Evolutionary conservation across 2,329 filamentous ascomycete species (phyloP).

Genomic region (Aquanectria penicillioides): DNA sequence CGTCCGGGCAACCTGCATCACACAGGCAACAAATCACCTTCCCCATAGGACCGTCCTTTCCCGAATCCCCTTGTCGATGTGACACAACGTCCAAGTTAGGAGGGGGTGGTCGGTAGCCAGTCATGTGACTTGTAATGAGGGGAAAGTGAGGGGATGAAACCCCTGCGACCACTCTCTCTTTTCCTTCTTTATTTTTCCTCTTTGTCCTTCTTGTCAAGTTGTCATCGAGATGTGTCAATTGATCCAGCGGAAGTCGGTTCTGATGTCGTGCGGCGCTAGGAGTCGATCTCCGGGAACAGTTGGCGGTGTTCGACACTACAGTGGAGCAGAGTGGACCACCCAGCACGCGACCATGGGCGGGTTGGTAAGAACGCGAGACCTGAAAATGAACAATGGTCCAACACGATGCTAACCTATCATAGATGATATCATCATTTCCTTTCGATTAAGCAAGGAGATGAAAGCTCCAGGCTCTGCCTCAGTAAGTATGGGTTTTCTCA

Average conservation of each 20-base stretch:
- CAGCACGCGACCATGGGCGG: constrained; percentile 7
- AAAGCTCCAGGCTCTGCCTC: not conserved
- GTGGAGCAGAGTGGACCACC: constrained; percentile 22
- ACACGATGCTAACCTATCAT: not conserved
- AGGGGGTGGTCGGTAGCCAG: constrained; percentile 36
- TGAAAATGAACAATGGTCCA: not conserved
- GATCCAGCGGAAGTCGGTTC: constrained; percentile 1
- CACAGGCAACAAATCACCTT: constrained; percentile 26
- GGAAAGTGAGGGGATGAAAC: constrained; percentile 44
- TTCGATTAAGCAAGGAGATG: no score
- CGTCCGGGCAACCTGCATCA: constrained; percentile 25
- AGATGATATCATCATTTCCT: not conserved
- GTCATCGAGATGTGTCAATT: constrained; percentile 18
- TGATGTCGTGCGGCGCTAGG: constrained; percentile 24
- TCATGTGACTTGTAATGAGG: constrained; percentile 47
- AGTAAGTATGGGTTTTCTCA: not conserved
- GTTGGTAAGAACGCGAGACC: not conserved
- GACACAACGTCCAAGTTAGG: constrained; percentile 35
- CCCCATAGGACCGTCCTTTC: constrained; percentile 29
- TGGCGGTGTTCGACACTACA: not conserved
- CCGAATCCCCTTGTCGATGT: constrained; percentile 39
- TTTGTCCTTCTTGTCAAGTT: constrained; percentile 6
- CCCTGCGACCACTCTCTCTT: constrained; percentile 28
- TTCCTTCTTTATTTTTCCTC: constrained; percentile 21
- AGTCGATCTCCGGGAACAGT: constrained; percentile 1